Evolutionary conservation across 257 asterid species (phyloP).

Genomic region (Cordia subcordata): DNA sequence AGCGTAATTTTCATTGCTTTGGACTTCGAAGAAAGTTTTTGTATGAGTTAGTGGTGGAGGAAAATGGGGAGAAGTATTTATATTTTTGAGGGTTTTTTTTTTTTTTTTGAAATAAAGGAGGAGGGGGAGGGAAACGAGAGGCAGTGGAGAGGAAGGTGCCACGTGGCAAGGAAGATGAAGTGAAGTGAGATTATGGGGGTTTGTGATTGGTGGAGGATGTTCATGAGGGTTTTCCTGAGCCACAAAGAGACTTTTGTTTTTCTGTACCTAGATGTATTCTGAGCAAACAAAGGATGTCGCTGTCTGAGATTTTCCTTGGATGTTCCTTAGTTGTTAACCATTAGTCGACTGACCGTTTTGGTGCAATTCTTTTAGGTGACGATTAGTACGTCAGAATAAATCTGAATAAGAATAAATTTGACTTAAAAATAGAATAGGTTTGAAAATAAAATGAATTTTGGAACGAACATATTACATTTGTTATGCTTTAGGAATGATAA

Average conservation of each 20-base stretch:
- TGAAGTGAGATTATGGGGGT: conserved; percentile 5
- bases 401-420: too few species aligned
- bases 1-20: background rate
- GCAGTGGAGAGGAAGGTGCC: conserved; percentile 33
- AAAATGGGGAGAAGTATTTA: conserved; percentile 10
- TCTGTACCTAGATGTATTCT: too few species aligned
- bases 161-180: conserved; percentile 27
- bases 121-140: conserved; percentile 14
- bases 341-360: too few species aligned
- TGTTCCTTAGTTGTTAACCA: too few species aligned
- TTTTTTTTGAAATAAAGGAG: background rate
- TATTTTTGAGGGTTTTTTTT: conserved; percentile 1
- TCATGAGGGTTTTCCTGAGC: background rate
- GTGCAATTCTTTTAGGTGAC: too few species aligned
- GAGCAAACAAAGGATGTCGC: too few species aligned
- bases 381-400: too few species aligned
- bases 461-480: too few species aligned
- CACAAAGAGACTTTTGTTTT: background rate
- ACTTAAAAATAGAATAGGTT: too few species aligned
- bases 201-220: conserved; percentile 25
- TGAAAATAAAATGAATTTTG: too few species aligned
- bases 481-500: too few species aligned
- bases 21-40: background rate
- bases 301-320: too few species aligned
- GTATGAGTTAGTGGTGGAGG: conserved; percentile 16